Conservation (phyloP, 805 yeast species). For the Komagataella kurtzmanii region DNA sequence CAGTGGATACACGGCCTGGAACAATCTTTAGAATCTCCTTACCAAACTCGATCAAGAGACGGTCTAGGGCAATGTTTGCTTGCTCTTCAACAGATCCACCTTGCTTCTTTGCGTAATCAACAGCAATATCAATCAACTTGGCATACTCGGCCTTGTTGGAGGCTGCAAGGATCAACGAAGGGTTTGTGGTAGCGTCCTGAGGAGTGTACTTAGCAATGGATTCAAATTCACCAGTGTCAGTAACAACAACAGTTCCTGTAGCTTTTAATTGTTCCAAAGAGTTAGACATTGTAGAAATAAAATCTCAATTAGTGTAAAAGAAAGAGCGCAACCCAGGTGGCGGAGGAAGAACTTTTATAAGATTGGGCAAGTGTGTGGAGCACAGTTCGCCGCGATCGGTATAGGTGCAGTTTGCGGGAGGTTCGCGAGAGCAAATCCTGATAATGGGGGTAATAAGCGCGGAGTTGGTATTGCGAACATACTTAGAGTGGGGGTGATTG, state of each 20-base stretch:
- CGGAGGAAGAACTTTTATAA: not conserved
- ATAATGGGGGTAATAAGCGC: not conserved
- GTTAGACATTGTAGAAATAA: conserved; percentile 20
- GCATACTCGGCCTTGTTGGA: conserved; percentile 84
- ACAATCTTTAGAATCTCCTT: conserved; percentile 83
- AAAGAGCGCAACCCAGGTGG: not conserved
- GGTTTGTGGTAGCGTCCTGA: conserved; percentile 99
- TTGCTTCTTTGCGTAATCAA: conserved; percentile 64
- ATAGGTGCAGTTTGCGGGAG: not conserved
- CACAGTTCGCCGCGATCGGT: not conserved
- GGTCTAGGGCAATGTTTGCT: conserved; percentile 78
- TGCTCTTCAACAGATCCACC: conserved; percentile 48
- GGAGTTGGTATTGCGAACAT: not conserved
- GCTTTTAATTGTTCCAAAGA: conserved; percentile 90
- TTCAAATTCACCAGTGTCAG: conserved; percentile 98
- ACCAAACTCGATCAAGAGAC: conserved; percentile 93
- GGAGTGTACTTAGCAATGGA: conserved; percentile 96
- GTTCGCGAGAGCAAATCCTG: not conserved
- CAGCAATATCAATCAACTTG: conserved; percentile 80
- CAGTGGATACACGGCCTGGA: conserved; percentile 99
- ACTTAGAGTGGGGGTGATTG: not conserved
- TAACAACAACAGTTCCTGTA: conserved; percentile 90
- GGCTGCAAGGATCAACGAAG: conserved; percentile 94
- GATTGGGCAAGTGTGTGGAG: not conserved
- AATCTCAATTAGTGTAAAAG: not conserved